Percentiles rank a stretch among this genome's conserved stretches.
phyloP scores from a whole-genome alignment of 83 land plant genomes.

The Larix sibirica region DNA sequence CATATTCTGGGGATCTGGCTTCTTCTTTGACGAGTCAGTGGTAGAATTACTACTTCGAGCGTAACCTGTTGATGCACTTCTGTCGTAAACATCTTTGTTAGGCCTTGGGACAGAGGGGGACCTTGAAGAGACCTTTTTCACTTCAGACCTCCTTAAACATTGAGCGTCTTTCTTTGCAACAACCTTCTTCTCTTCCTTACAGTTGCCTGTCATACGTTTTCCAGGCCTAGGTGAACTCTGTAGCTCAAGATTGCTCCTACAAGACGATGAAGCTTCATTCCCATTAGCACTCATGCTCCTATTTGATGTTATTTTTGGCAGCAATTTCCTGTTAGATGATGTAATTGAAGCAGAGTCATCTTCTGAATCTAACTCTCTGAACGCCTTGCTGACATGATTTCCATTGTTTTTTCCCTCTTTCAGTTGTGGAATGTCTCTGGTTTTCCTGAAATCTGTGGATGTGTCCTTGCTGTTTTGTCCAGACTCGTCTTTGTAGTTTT shows the following conservation, averaged over 20 bases:
- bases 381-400: background rate
- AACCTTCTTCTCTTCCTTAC: background rate
- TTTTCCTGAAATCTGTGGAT: background rate
- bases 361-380: background rate
- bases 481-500: background rate
- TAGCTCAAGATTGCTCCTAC: background rate
- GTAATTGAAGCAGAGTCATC: background rate
- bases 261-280: background rate
- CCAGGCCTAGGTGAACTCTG: background rate
- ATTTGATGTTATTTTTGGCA: background rate
- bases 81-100: background rate
- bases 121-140: background rate
- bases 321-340: too few species aligned
- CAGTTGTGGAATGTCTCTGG: background rate
- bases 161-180: background rate
- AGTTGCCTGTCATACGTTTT: background rate
- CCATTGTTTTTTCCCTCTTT: background rate
- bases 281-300: background rate
- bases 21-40: conserved; percentile 7
- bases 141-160: background rate
- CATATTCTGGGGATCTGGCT: background rate
- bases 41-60: background rate
- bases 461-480: background rate
- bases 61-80: background rate
- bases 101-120: background rate